phyloP scores from a whole-genome alignment of 768 basidiomycete species.

The Collybia mongolica region DNA sequence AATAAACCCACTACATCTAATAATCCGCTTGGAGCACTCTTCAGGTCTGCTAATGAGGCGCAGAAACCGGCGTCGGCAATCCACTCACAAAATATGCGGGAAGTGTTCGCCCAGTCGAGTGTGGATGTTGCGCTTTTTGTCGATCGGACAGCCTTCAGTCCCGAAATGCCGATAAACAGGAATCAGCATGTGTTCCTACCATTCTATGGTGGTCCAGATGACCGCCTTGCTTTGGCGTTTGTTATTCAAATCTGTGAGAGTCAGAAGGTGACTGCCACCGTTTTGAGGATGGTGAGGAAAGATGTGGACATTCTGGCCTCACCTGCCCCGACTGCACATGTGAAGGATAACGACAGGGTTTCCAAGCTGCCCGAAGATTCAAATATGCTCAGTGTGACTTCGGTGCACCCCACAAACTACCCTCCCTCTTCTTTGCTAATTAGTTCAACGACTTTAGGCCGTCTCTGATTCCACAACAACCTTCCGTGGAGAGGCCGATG shows the following conservation, averaged over 20 bases:
- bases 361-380: slow-evolving; percentile 25
- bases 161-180: slow-evolving; percentile 21
- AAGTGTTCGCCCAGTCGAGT: slow-evolving; percentile 68
- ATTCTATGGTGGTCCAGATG: too few species aligned
- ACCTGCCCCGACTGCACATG: slow-evolving; percentile 21
- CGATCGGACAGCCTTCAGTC: slow-evolving; percentile 51
- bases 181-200: slow-evolving; percentile 60
- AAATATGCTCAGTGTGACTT: slow-evolving; percentile 43
- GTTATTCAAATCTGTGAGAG: slow-evolving; percentile 81
- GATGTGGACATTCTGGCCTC: slow-evolving; percentile 28
- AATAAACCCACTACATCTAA: slow-evolving; percentile 15
- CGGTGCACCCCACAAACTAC: slow-evolving; percentile 33
- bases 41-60: slow-evolving; percentile 28
- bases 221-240: slow-evolving; percentile 76
- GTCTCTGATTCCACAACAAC: slow-evolving; percentile 58
- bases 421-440: not conserved
- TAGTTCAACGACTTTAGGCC: slow-evolving; percentile 18
- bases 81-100: slow-evolving; percentile 83
- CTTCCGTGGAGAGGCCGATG: slow-evolving; percentile 60
- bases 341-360: slow-evolving; percentile 20
- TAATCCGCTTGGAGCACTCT: slow-evolving; percentile 76
- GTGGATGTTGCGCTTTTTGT: slow-evolving; percentile 84
- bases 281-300: slow-evolving; percentile 60
- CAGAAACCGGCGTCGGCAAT: slow-evolving; percentile 47
- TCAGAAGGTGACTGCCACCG: slow-evolving; percentile 65